These are phyloP conservation scores for Protomyces arabidopsidicola DNA, from an alignment of 1,139 yeast species.

Conservation along the genomic window DNA sequence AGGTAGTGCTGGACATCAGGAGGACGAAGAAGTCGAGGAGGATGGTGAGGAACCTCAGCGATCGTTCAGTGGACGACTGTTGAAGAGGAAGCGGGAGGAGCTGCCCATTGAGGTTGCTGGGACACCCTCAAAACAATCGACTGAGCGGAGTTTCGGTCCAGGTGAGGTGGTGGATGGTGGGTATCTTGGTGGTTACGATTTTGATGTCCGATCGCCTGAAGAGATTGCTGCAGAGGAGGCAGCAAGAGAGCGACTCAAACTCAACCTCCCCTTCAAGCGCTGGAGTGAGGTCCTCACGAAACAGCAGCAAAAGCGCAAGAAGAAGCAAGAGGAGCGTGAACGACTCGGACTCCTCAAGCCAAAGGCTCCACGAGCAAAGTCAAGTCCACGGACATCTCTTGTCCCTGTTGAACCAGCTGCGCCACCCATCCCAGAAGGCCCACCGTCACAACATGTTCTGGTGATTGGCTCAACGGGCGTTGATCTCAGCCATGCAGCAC, in stretches of 20 bases:
- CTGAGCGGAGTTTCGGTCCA: neutral
- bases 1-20: constrained; percentile 28
- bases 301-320: neutral
- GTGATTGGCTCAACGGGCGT: neutral
- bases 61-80: neutral
- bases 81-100: neutral
- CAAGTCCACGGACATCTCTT: neutral
- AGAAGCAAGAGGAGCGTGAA: neutral
- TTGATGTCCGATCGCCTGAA: neutral
- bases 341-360: neutral
- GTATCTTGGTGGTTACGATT: neutral
- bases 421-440: neutral
- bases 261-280: neutral
- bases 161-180: neutral
- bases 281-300: neutral
- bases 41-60: neutral
- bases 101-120: neutral
- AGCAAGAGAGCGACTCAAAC: neutral
- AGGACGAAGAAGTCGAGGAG: constrained; percentile 33
- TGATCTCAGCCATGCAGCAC: neutral
- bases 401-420: neutral
- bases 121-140: neutral
- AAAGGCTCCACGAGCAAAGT: neutral
- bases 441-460: neutral
- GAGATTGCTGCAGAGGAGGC: neutral